These are phyloP conservation scores for Ramaria rubella DNA, from an alignment of 768 basidiomycete genomes.

Conservation along the genomic window DNA sequence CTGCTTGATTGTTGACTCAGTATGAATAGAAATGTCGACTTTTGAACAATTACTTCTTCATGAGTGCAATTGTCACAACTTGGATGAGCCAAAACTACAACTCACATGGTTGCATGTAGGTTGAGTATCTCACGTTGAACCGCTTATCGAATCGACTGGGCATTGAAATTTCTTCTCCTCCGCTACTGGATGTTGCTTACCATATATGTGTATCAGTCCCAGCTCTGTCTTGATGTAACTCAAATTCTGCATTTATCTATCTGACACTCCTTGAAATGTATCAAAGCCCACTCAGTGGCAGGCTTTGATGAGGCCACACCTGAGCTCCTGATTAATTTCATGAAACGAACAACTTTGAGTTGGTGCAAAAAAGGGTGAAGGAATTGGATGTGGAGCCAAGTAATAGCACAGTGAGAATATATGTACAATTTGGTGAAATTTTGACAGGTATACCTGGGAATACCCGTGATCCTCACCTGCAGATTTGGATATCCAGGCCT, in stretches of 20 bases:
- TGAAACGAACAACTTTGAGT: constrained; percentile 45
- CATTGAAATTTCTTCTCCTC: constrained; percentile 44
- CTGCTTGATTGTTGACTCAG: constrained; percentile 1
- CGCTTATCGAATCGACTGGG: constrained; percentile 49
- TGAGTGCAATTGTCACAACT: constrained; percentile 60
- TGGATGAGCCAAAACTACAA: constrained; percentile 52
- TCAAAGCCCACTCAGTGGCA: background rate
- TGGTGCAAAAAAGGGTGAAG: constrained; percentile 37
- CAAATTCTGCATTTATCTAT: no score
- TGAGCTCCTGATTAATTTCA: constrained; percentile 37
- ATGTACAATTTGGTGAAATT: no score
- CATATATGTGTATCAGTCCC: constrained; percentile 32
- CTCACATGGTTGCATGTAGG: constrained; percentile 62
- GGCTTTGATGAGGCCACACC: background rate
- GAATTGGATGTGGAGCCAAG: constrained; percentile 51
- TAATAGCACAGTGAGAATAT: constrained; percentile 52
- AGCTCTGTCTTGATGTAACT: constrained; percentile 6
- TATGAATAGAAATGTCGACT: constrained; percentile 52
- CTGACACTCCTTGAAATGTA: background rate
- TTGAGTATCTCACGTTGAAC: constrained; percentile 44
- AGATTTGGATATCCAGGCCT: no score
- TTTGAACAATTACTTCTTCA: constrained; percentile 59
- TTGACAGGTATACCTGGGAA: no score
- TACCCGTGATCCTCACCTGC: no score
- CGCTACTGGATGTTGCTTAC: constrained; percentile 52